Base-by-base conservation (phyloP, 177 flowering plant species). In the Vitis hybrid region DNA sequence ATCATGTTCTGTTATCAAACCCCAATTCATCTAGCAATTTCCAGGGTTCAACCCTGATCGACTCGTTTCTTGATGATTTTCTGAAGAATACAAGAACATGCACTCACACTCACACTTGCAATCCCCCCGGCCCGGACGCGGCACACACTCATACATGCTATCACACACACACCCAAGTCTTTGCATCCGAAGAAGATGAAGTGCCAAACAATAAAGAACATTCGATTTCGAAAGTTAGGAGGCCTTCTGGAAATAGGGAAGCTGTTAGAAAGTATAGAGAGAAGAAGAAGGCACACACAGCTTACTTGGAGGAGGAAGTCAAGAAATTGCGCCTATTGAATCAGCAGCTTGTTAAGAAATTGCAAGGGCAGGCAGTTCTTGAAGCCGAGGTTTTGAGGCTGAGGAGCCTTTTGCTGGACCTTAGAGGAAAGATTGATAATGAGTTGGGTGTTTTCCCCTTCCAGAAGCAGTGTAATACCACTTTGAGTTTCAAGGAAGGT, bases 211-310 rank as follows among this genome's bases (percentile, higher is more conserved):
- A 56, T 32, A 60, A 81, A 23, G 76, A 74, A 15, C 17, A 51
- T 14, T 69, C 76, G 4, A 32, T 15, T 17, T 58, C 70, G 14
- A 84, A 79, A 67, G 54, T 73, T 11, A 84, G 78, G 30, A 81
- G 83, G 68, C 80, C 89, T 26, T 75, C 63, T 18, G 91, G 97
- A 3, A 92, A 92, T 49, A 74, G 91, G 66, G 97, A 87, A 71
- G 95, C 93, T 0, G 97, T 92, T 23, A 59, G 95, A 5, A 92
- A 88, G 80, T 90, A 92, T 69, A 74, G 95, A 48, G 95, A 87
- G 85, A 90, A 90, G 78, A 90, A 92, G 83, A 92, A 89, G 80
- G 92, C 97, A 3, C 87, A 78, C 18, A 78, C 88, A 0, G 90
- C 90, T 17, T 85, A 75, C 45, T 79, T 92, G 30, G 93, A 92